phyloP scores from a whole-genome alignment of 768 basidiomycete genomes.

The Leccinum boreale region DNA sequence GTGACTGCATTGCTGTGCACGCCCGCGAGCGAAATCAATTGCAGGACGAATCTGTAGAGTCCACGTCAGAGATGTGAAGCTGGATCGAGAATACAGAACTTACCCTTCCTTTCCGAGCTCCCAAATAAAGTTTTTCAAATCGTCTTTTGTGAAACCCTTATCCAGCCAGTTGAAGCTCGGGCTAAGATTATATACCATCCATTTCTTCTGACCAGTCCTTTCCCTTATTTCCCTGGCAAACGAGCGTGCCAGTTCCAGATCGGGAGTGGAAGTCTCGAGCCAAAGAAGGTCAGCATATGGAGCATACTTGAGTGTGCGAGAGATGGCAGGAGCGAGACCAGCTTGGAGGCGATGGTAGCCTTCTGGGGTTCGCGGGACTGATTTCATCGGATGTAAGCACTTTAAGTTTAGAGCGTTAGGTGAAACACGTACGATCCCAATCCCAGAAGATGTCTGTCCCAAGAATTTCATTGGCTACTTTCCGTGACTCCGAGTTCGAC shows the following conservation, averaged over 20 bases:
- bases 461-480: conserved; percentile 70
- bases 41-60: conserved; percentile 72
- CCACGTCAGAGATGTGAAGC: neutral
- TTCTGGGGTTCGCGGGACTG: conserved; percentile 85
- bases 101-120: conserved; percentile 87
- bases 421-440: conserved; percentile 68
- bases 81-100: conserved; percentile 11
- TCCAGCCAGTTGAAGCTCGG: conserved; percentile 93
- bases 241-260: conserved; percentile 71
- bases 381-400: neutral
- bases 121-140: conserved; percentile 85
- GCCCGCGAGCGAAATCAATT: conserved; percentile 88
- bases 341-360: conserved; percentile 88
- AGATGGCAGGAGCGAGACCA: conserved; percentile 78
- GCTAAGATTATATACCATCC: conserved; percentile 91
- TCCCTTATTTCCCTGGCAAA: conserved; percentile 76
- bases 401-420: neutral
- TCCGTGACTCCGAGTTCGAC: conserved; percentile 70
- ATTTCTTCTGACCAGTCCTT: conserved; percentile 58
- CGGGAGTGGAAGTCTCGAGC: conserved; percentile 90
- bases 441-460: conserved; percentile 73
- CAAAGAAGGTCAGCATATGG: conserved; percentile 88
- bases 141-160: conserved; percentile 72
- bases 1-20: conserved; percentile 79
- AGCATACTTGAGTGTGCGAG: conserved; percentile 74